Evolutionary conservation across 768 basidiomycete species (phyloP).

Genomic region (Ramaria sp.): DNA sequence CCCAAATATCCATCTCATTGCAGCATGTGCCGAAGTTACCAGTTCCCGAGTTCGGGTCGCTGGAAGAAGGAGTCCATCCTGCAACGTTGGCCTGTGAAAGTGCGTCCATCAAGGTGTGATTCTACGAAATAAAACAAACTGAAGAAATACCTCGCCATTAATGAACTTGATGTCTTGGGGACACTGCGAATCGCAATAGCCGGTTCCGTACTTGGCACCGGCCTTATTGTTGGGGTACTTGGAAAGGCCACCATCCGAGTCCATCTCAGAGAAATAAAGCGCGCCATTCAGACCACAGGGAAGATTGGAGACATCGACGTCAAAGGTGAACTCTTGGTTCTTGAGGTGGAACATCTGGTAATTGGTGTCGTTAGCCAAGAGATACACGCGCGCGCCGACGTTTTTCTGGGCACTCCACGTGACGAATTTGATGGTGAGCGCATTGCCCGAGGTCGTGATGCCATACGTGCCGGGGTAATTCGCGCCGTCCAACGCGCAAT

Average conservation of each 20-base stretch:
- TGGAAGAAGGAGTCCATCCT: slow-evolving; percentile 21
- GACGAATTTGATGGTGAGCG: slow-evolving; percentile 39
- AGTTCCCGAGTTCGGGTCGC: slow-evolving; percentile 23
- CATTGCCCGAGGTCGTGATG: slow-evolving; percentile 34
- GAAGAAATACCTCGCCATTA: slow-evolving; percentile 33
- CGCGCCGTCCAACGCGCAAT: slow-evolving; percentile 28
- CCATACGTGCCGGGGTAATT: slow-evolving; percentile 42
- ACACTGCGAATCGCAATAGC: slow-evolving; percentile 56
- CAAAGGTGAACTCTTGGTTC: slow-evolving; percentile 50
- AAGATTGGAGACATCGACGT: slow-evolving; percentile 47
- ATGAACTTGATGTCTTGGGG: slow-evolving; percentile 52
- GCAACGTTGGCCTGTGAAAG: slow-evolving; percentile 18
- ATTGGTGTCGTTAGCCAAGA: slow-evolving; percentile 30
- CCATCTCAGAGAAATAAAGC: slow-evolving; percentile 52
- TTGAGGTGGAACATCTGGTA: slow-evolving; percentile 41
- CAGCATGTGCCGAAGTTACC: slow-evolving; percentile 22
- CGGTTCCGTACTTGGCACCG: slow-evolving; percentile 52
- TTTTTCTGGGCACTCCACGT: slow-evolving; percentile 23
- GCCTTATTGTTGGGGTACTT: slow-evolving; percentile 44
- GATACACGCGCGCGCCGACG: slow-evolving; percentile 32
- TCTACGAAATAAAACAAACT: neutral
- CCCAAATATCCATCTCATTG: slow-evolving; percentile 26
- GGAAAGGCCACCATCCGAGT: slow-evolving; percentile 40
- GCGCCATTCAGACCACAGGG: slow-evolving; percentile 53
- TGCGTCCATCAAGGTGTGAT: neutral